Evolutionary conservation across 768 basidiomycete genomes (phyloP).

Genomic region (Phlegmacium glaucopus): DNA sequence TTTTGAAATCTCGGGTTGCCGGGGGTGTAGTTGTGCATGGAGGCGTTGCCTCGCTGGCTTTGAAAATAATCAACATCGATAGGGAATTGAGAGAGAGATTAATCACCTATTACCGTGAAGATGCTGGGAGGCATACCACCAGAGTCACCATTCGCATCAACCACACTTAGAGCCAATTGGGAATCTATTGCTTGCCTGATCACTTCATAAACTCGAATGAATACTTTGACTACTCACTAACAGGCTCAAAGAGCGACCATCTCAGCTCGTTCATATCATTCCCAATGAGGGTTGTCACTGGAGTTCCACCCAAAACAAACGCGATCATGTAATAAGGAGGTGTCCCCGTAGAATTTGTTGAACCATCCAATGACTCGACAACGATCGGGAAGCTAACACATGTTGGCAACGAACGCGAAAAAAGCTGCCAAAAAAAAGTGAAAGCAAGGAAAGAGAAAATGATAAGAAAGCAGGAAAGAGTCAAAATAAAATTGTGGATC

Average conservation of each 20-base stretch:
- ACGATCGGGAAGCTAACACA: slow-evolving; percentile 24
- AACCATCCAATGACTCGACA: slow-evolving; percentile 21
- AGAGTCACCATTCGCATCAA: slow-evolving; percentile 40
- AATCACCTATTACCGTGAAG: slow-evolving; percentile 35
- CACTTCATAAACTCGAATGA: background rate
- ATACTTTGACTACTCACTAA: slow-evolving; percentile 28
- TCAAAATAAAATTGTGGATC: background rate
- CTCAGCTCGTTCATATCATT: slow-evolving; percentile 28
- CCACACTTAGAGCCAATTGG: slow-evolving; percentile 38
- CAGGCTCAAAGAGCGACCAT: slow-evolving; percentile 41
- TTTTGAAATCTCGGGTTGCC: slow-evolving; percentile 24
- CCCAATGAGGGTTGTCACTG: slow-evolving; percentile 34
- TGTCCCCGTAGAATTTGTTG: slow-evolving; percentile 16
- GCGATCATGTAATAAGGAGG: slow-evolving; percentile 45
- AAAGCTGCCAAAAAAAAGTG: slow-evolving; percentile 8
- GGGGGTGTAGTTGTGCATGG: slow-evolving; percentile 26
- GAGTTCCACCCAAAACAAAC: slow-evolving; percentile 33
- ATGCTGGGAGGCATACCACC: slow-evolving; percentile 36
- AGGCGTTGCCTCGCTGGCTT: slow-evolving; percentile 26
- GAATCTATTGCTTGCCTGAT: slow-evolving; percentile 28
- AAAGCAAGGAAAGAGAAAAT: too few relatives aligned
- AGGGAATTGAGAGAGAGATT: slow-evolving; percentile 1
- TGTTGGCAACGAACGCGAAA: slow-evolving; percentile 21
- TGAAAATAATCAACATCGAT: background rate
- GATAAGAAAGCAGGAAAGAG: background rate